Evolutionary conservation across 2,329 filamentous ascomycete species (phyloP), one percentile per base, ranked within the genome.

Genomic region (Sporothrix mexicana): DNA sequence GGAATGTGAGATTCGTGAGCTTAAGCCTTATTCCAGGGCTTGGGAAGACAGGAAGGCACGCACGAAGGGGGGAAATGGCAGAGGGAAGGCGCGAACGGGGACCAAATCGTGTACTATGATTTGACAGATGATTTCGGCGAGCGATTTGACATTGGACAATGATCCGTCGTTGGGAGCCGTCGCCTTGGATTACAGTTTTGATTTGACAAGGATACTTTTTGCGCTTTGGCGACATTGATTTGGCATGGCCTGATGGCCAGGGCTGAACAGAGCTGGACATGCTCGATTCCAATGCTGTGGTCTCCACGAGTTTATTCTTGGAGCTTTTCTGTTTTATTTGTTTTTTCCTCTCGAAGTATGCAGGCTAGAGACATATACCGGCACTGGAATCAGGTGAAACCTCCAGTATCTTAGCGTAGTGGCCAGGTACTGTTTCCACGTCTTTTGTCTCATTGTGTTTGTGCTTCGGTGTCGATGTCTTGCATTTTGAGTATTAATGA

Each of bases 351-450:
- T 36, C 8, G 25, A 55, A 25, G 51, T 20, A 9, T 55, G 51
- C 51, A 55, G 51, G 20, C 51, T 1, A 53, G 3, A 20, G 13
- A 25, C 23, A 25, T 23, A 25, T 23, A 20, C 20, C 62, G 62
- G 62, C 62, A 47, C 12, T 66, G 62, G 62, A 15, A 49, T 66
- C 62, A 66, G 43, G 45, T 43, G 20, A 66, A 30, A 20, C 20
- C 10, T 12, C 0, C 17, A 23, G 20, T 25, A 49, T n/a, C 13
- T 64, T 64, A n/a, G 41, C 41, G 41, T 2, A 41, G 20, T 64
- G 17, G 15, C 15, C 36, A 47, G 36, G 36, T 23, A 41, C 57
- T 25, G 30, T 41, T 41, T 17, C 10, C 4, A 41, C 15, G 13
- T 36, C 57, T 41, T 41, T 61, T 61, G 57, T 61, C 57, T 61